These are phyloP conservation scores for Sporothrix pseudoabietina DNA, from an alignment of 2,329 filamentous ascomycete species.

Conservation along the genomic window DNA sequence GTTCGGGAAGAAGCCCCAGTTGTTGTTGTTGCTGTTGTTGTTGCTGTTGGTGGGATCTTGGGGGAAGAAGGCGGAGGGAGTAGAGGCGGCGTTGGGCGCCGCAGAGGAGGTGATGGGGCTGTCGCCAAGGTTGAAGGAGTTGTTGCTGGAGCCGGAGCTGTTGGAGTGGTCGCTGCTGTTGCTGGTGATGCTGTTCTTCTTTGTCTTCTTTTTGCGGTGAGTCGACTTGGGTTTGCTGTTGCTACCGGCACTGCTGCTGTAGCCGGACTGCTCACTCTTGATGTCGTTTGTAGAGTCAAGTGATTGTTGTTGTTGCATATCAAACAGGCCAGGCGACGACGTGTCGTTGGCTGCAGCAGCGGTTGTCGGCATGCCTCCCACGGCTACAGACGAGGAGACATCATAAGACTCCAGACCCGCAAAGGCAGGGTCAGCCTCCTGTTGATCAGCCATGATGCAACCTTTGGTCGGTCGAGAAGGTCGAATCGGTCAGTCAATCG, in stretches of 20 bases:
- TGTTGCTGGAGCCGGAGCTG: neutral
- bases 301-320: neutral
- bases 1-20: conserved; percentile 54
- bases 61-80: conserved; percentile 26
- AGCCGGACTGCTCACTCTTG: conserved; percentile 1
- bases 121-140: conserved; percentile 1
- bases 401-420: conserved; percentile 35
- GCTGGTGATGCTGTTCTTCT: conserved; percentile 15
- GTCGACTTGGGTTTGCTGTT: conserved; percentile 7
- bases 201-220: conserved; percentile 7
- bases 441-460: conserved; percentile 33
- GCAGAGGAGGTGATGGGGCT: conserved; percentile 23
- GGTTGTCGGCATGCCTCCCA: neutral
- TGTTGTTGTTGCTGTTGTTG: conserved; percentile 32
- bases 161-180: neutral
- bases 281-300: neutral
- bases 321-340: conserved; percentile 15
- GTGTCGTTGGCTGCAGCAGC: conserved; percentile 20
- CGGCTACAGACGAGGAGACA: conserved; percentile 25
- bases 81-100: conserved; percentile 29
- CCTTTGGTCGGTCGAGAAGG: neutral
- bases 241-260: conserved; percentile 25
- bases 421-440: conserved; percentile 31
- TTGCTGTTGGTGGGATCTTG: conserved; percentile 39
- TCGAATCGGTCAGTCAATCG: neutral